Conservation (phyloP, 495 filamentous ascomycete species). For the Filosporella fistucella region DNA sequence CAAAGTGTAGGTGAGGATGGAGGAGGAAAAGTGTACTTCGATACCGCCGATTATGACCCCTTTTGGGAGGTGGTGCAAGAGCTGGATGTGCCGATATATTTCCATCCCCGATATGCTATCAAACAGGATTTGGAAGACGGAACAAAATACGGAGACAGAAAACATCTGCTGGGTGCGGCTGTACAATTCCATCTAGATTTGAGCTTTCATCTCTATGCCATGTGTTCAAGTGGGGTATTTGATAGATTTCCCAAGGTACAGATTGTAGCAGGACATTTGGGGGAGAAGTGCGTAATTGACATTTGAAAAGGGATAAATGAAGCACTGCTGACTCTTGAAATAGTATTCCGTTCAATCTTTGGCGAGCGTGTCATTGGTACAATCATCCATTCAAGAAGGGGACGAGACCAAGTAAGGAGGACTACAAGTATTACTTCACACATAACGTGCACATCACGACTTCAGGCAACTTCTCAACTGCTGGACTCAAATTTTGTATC, state of each 20-base stretch:
- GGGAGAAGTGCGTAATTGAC: no score
- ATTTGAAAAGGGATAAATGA: no score
- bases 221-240: slow-evolving; percentile 53
- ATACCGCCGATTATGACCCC: slow-evolving; percentile 45
- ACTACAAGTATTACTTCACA: slow-evolving; percentile 55
- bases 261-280: slow-evolving; percentile 60
- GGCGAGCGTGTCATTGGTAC: slow-evolving; percentile 53
- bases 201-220: slow-evolving; percentile 42
- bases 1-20: slow-evolving; percentile 24
- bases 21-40: slow-evolving; percentile 57
- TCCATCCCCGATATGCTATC: slow-evolving; percentile 52
- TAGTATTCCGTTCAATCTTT: slow-evolving; percentile 60
- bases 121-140: no score
- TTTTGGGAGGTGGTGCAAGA: slow-evolving; percentile 55
- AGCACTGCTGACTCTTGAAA: no score
- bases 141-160: slow-evolving; percentile 43
- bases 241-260: slow-evolving; percentile 51
- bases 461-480: slow-evolving; percentile 54
- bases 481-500: slow-evolving; percentile 46
- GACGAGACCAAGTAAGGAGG: slow-evolving; percentile 33
- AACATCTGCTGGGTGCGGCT: slow-evolving; percentile 30
- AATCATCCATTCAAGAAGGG: slow-evolving; percentile 38
- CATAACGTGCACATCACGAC: slow-evolving; percentile 64
- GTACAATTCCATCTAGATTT: slow-evolving; percentile 47
- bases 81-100: slow-evolving; percentile 59